phyloP scores from a whole-genome alignment of 805 yeast genomes.

The Yarrowia sp. region DNA sequence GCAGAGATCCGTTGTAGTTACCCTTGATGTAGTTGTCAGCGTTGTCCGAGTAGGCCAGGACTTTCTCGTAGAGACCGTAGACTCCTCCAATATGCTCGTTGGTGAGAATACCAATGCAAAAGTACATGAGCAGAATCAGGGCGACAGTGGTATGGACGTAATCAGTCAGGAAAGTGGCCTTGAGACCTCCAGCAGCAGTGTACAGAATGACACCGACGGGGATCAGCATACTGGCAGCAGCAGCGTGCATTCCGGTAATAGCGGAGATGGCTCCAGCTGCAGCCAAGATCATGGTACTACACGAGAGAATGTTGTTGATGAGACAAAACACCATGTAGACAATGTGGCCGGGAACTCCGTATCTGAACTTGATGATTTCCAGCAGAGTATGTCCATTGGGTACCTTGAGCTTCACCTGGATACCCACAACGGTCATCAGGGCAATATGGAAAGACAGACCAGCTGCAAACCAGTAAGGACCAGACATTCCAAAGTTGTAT shows the following conservation, averaged over 20 bases:
- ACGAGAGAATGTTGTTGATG: conserved; percentile 34
- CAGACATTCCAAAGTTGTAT: conserved; percentile 49
- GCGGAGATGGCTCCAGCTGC: conserved; percentile 47
- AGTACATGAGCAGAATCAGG: conserved; percentile 31
- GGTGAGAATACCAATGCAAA: conserved; percentile 40
- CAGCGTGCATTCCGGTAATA: conserved; percentile 48
- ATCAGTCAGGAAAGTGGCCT: conserved; percentile 54
- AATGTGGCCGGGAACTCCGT: conserved; percentile 59
- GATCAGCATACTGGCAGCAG: conserved; percentile 48
- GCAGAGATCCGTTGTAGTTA: conserved; percentile 43
- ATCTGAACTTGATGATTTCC: conserved; percentile 69
- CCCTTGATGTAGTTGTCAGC: conserved; percentile 31
- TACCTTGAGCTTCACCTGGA: conserved; percentile 72
- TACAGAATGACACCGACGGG: conserved; percentile 53
- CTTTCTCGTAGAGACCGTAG: conserved; percentile 45
- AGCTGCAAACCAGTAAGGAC: conserved; percentile 70
- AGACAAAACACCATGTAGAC: conserved; percentile 29
- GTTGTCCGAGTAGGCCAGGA: conserved; percentile 44
- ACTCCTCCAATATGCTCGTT: conserved; percentile 48
- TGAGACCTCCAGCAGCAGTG: conserved; percentile 52
- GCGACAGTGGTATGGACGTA: conserved; percentile 50
- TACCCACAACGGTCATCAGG: conserved; percentile 69
- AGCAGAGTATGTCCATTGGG: conserved; percentile 80
- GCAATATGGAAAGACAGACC: conserved; percentile 80
- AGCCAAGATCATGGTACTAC: conserved; percentile 45